Conservation (phyloP, 1,139 yeast genomes). For the Yamadazyma sp. region DNA sequence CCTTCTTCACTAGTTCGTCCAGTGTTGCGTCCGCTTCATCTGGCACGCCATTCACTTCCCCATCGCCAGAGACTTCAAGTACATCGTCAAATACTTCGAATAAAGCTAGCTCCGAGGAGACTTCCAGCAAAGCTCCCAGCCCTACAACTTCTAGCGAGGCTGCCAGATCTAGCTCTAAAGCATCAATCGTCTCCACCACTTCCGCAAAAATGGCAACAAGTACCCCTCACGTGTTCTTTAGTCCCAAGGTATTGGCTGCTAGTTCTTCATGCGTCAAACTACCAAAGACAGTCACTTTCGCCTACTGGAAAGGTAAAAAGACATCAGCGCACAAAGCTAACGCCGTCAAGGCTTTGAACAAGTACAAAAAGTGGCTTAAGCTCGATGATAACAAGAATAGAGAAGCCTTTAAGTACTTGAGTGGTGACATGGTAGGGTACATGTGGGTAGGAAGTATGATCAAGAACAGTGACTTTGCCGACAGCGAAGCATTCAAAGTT, state of each 20-base stretch:
- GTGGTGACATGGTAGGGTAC: constrained; percentile 13
- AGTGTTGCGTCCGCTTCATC: too few relatives aligned
- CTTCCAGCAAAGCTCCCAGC: too few relatives aligned
- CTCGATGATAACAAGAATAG: constrained; percentile 5
- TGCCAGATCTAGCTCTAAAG: too few relatives aligned
- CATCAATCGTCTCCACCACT: too few relatives aligned
- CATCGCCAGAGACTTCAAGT: too few relatives aligned
- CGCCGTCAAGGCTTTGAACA: constrained; percentile 13
- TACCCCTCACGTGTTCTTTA: not conserved
- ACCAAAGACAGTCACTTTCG: not conserved
- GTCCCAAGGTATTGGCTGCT: not conserved
- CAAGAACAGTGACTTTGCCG: constrained; percentile 15
- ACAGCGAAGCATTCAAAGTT: constrained; percentile 13
- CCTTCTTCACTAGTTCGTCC: too few relatives aligned
- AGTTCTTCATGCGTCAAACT: not conserved
- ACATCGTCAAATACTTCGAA: too few relatives aligned
- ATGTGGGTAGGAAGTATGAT: constrained; percentile 19
- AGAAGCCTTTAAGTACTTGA: constrained; percentile 11
- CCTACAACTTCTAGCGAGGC: too few relatives aligned
- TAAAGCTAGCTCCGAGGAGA: too few relatives aligned
- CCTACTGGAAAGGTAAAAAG: constrained; percentile 14
- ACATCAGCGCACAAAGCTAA: constrained; percentile 10
- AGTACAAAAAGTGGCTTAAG: constrained; percentile 12
- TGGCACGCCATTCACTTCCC: too few relatives aligned
- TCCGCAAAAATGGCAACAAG: too few relatives aligned